These are phyloP conservation scores for Fusarium continuum DNA, from an alignment of 2,329 filamentous ascomycete species.

Conservation along the genomic window DNA sequence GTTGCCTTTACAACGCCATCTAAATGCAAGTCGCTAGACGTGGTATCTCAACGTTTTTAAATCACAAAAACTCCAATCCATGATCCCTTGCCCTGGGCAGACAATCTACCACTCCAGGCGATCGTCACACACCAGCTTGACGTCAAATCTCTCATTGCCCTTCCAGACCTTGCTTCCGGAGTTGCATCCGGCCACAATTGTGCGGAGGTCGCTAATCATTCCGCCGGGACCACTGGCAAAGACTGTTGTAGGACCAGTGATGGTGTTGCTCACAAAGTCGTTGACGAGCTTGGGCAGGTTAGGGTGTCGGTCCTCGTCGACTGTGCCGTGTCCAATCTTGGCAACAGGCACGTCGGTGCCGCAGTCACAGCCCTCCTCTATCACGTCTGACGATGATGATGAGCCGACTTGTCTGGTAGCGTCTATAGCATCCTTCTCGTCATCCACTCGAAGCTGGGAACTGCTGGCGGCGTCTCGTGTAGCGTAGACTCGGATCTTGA, in stretches of 20 bases:
- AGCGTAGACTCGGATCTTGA: constrained; percentile 67
- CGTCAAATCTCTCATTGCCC: constrained; percentile 64
- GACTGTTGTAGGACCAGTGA: constrained; percentile 61
- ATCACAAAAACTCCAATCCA: constrained; percentile 3
- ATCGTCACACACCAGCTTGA: constrained; percentile 68
- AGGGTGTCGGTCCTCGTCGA: constrained; percentile 52
- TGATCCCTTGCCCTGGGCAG: background rate
- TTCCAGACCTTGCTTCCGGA: constrained; percentile 63
- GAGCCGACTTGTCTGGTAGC: constrained; percentile 32
- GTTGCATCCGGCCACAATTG: constrained; percentile 63
- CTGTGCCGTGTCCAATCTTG: constrained; percentile 43
- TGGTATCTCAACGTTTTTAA: constrained; percentile 39
- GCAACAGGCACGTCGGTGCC: constrained; percentile 44
- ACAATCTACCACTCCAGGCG: constrained; percentile 60
- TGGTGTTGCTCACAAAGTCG: constrained; percentile 58
- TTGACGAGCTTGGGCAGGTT: constrained; percentile 57
- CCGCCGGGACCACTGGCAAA: constrained; percentile 68
- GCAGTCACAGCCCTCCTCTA: constrained; percentile 39
- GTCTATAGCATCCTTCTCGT: constrained; percentile 27
- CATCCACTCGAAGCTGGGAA: constrained; percentile 36
- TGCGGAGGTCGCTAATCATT: constrained; percentile 67
- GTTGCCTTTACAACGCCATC: constrained; percentile 6
- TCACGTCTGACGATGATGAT: constrained; percentile 38
- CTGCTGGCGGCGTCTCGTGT: constrained; percentile 58
- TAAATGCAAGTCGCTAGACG: constrained; percentile 24